phyloP scores from a whole-genome alignment of 768 basidiomycete species.

The Coprinellus aureogranulatus region DNA sequence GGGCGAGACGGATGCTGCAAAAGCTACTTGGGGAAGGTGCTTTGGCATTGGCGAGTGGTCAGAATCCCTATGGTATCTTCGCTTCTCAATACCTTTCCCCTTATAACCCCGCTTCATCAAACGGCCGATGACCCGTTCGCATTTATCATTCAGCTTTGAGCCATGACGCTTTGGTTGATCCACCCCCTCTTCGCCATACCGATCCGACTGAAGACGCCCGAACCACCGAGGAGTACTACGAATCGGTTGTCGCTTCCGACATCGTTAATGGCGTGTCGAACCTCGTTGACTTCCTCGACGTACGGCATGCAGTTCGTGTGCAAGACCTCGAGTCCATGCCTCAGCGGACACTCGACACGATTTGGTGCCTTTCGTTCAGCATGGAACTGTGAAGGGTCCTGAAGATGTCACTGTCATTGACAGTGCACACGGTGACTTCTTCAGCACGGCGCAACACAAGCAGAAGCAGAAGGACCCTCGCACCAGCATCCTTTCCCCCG shows the following conservation, averaged over 20 bases:
- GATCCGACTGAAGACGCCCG: conserved; percentile 45
- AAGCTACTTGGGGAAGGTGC: too few species aligned
- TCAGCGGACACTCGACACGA: conserved; percentile 64
- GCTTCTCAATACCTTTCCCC: too few species aligned
- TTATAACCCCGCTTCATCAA: too few species aligned
- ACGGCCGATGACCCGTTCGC: too few species aligned
- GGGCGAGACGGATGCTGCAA: too few species aligned
- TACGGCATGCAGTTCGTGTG: conserved; percentile 63
- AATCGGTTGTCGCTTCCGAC: conserved; percentile 37
- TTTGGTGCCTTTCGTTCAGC: conserved; percentile 99
- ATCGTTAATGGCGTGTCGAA: conserved; percentile 39
- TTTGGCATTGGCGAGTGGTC: too few species aligned
- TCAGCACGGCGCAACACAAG: conserved; percentile 62
- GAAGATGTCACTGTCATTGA: conserved; percentile 87
- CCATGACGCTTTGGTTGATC: too few species aligned
- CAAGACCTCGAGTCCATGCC: conserved; percentile 76
- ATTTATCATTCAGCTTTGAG: too few species aligned
- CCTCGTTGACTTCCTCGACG: conserved; percentile 59
- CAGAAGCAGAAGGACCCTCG: conserved; percentile 7
- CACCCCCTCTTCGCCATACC: conserved; percentile 53
- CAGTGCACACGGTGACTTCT: conserved; percentile 84
- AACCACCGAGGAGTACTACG: conserved; percentile 73
- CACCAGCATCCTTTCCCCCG: conserved; percentile 41
- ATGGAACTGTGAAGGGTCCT: conserved; percentile 63
- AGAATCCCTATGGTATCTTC: too few species aligned